A percentile compares a stretch with the other conserved stretches of the same genome.
These are phyloP conservation scores for Odonthalia washingtoniensis DNA, from an alignment of 31 red algal genomes.

Conservation along the genomic window DNA sequence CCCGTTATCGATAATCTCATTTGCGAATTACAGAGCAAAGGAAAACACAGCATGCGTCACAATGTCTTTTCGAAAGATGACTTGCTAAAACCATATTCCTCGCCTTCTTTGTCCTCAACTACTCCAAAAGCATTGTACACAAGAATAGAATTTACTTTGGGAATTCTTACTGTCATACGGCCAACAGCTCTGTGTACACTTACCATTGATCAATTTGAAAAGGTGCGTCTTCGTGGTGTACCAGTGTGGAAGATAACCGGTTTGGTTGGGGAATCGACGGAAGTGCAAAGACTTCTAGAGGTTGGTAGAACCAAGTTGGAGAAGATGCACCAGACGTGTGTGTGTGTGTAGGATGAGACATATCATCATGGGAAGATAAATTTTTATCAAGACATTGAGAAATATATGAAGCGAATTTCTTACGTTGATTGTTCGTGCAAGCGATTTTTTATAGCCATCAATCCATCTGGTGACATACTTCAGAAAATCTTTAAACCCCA, in stretches of 20 bases:
- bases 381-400: neutral
- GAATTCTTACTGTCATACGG: conserved; percentile 27
- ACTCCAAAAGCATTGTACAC: neutral
- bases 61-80: conserved; percentile 26
- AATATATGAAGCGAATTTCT: neutral
- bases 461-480: neutral
- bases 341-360: neutral
- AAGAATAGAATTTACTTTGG: conserved; percentile 26
- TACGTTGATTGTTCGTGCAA: too few relatives aligned
- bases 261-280: conserved; percentile 22
- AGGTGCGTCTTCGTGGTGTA: neutral
- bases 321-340: neutral
- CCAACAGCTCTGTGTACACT: neutral
- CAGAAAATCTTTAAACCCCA: neutral
- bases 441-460: neutral
- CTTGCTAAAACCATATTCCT: conserved; percentile 12
- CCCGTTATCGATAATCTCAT: conserved; percentile 14
- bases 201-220: neutral
- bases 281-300: neutral
- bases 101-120: neutral
- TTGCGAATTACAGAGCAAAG: neutral
- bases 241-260: conserved; percentile 16
- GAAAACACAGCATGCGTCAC: neutral
- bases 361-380: neutral
- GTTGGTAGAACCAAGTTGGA: neutral